phyloP scores from a whole-genome alignment of 441 rosid genomes.

The Populus hybrid region DNA sequence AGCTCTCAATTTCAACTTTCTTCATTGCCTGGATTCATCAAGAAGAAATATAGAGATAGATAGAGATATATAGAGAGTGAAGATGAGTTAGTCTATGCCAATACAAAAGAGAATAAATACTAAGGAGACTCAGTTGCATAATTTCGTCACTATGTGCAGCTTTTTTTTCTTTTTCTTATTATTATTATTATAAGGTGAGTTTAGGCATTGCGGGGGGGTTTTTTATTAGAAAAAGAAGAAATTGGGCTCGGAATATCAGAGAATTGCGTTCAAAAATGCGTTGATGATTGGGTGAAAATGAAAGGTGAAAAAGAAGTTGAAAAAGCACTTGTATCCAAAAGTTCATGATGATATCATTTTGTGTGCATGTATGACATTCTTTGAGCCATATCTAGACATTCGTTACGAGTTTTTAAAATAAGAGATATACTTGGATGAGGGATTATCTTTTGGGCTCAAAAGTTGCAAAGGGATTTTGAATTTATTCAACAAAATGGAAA shows the following conservation, averaged over 20 bases:
- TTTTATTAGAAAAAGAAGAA: slow-evolving; percentile 44
- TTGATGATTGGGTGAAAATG: slow-evolving; percentile 36
- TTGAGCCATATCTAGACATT: slow-evolving; percentile 9
- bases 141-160: slow-evolving; percentile 45
- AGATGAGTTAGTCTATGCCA: not conserved
- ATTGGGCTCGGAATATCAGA: slow-evolving; percentile 33
- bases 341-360: slow-evolving; percentile 5
- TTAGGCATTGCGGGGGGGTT: slow-evolving; percentile 30
- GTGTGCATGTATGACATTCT: not conserved
- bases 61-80: not conserved
- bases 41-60: not conserved
- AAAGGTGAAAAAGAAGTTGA: not conserved
- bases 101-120: slow-evolving; percentile 40
- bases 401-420: not conserved
- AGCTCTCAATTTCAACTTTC: slow-evolving; percentile 4
- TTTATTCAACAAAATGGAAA: not conserved
- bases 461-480: not conserved
- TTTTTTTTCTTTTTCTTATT: slow-evolving; percentile 37
- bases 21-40: slow-evolving; percentile 8
- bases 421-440: not conserved
- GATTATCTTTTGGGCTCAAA: not conserved
- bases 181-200: slow-evolving; percentile 19
- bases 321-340: not conserved
- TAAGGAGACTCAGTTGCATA: slow-evolving; percentile 33
- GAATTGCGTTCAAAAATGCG: slow-evolving; percentile 21